Evolutionary conservation across 495 filamentous ascomycete genomes (phyloP).

Genomic region (Penicillium lagena): DNA sequence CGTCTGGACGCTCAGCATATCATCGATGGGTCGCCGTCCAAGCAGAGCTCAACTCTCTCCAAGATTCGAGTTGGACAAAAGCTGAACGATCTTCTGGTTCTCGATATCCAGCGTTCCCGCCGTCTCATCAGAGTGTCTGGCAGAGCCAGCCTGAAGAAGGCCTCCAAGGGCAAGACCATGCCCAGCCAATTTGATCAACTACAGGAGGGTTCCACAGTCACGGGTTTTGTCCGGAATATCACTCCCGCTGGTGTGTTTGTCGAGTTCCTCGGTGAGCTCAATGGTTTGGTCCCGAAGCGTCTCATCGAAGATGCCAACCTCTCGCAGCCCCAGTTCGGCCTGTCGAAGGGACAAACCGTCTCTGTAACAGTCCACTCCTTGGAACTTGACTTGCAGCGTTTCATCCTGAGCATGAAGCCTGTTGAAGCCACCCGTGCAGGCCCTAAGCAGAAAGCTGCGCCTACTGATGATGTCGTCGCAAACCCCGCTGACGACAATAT

Average conservation of each 20-base stretch:
- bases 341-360: slow-evolving; percentile 66
- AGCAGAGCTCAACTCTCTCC: slow-evolving; percentile 66
- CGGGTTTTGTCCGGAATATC: slow-evolving; percentile 81
- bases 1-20: slow-evolving; percentile 70
- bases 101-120: slow-evolving; percentile 70
- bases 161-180: slow-evolving; percentile 57
- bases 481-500: slow-evolving; percentile 68
- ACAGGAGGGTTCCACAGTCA: slow-evolving; percentile 56
- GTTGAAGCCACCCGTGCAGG: slow-evolving; percentile 24
- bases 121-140: slow-evolving; percentile 67
- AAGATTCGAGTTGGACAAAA: slow-evolving; percentile 76
- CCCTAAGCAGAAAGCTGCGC: slow-evolving; percentile 24
- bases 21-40: slow-evolving; percentile 70
- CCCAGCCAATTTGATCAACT: slow-evolving; percentile 62
- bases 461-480: slow-evolving; percentile 33
- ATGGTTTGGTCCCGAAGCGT: slow-evolving; percentile 70
- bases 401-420: slow-evolving; percentile 56
- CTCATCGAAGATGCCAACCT: slow-evolving; percentile 62
- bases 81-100: slow-evolving; percentile 72
- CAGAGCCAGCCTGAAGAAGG: slow-evolving; percentile 76
- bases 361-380: slow-evolving; percentile 61
- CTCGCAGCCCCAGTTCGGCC: slow-evolving; percentile 65
- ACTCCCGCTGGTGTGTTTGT: slow-evolving; percentile 73
- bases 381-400: slow-evolving; percentile 51
- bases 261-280: slow-evolving; percentile 71